Base-by-base conservation (phyloP, 306 rosid genomes). In the Glycyrrhiza uralensis region DNA sequence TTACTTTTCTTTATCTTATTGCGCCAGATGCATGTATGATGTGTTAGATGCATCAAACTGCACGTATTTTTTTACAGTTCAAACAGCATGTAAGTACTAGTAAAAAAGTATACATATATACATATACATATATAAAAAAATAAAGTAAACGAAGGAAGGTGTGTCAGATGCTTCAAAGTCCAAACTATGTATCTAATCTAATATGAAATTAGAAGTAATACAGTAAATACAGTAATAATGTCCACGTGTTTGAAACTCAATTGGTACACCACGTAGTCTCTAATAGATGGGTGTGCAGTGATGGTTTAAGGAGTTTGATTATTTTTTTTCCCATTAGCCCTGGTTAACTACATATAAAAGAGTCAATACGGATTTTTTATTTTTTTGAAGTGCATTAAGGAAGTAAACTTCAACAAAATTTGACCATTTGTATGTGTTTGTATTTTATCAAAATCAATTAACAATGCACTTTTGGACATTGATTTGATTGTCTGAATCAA, bases 141-240 rank as follows among this genome's bases (percentile, higher is more conserved):
- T 47, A 6, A 38, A 64, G n/a, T 0, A 26, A 5, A 36, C 52
- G 28, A 20, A 26, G 22, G 50, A 30, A 42, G 20, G 29, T 23
- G 52, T 65, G 58, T 30, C 44, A 10, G 46, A 76, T 39, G 56
- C 35, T 38, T 74, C 73, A n/a, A n/a, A n/a, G n/a, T n/a, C n/a
- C n/a, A 28, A 41, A 56, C 44, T 55, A 41, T 2, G 45, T 44
- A n/a, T n/a, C n/a, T n/a, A n/a, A 44, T 17, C 41, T 36, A 26
- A 10, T 7, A 24, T 54, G 50, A 38, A 19, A 39, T 11, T 32
- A 50, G 62, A 19, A 50, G 62, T 12, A 18, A 19, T 13, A 33
- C 8, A 5, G n/a, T n/a, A n/a, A n/a, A n/a, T n/a, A 52, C 15
- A 35, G 24, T 22, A 36, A 49, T 38, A 38, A 52, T 54, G 41